phyloP scores from a whole-genome alignment of 768 basidiomycete genomes.

The Kwoniella europaea region DNA sequence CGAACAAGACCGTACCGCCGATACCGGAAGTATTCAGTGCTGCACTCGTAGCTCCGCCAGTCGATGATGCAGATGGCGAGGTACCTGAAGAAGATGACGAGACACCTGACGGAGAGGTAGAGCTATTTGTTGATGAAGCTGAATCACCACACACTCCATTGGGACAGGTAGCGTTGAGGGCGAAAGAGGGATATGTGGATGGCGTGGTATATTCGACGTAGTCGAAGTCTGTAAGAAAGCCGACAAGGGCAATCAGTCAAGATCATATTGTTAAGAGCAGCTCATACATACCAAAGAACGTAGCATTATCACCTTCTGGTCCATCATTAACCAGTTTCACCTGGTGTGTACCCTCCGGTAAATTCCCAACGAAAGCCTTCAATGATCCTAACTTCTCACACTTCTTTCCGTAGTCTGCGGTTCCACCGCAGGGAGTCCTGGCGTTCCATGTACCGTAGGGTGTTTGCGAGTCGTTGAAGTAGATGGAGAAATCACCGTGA shows the following conservation, averaged over 20 bases:
- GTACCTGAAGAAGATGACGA: not conserved
- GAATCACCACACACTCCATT: constrained; percentile 11
- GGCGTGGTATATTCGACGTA: constrained; percentile 37
- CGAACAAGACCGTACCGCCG: not conserved
- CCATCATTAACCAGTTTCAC: constrained; percentile 49
- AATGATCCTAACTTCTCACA: constrained; percentile 57
- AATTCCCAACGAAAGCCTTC: constrained; percentile 34
- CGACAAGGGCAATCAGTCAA: too few species aligned
- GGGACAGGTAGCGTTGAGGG: constrained; percentile 20
- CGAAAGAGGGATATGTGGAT: constrained; percentile 23
- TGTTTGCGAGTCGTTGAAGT: constrained; percentile 39
- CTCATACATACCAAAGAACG: constrained; percentile 46
- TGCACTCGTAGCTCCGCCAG: not conserved
- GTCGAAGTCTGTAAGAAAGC: constrained; percentile 32
- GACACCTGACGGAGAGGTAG: not conserved
- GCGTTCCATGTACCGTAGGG: constrained; percentile 36
- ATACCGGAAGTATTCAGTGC: not conserved
- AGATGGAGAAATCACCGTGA: constrained; percentile 54
- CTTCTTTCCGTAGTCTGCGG: constrained; percentile 32
- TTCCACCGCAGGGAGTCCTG: constrained; percentile 48
- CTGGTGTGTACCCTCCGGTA: constrained; percentile 46
- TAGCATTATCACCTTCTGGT: constrained; percentile 23
- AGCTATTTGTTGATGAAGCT: constrained; percentile 3
- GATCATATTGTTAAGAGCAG: too few species aligned
- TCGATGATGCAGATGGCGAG: constrained; percentile 1